Evolutionary conservation across 2,329 filamentous ascomycete species (phyloP).

Genomic region (Penicillium polonicum): DNA sequence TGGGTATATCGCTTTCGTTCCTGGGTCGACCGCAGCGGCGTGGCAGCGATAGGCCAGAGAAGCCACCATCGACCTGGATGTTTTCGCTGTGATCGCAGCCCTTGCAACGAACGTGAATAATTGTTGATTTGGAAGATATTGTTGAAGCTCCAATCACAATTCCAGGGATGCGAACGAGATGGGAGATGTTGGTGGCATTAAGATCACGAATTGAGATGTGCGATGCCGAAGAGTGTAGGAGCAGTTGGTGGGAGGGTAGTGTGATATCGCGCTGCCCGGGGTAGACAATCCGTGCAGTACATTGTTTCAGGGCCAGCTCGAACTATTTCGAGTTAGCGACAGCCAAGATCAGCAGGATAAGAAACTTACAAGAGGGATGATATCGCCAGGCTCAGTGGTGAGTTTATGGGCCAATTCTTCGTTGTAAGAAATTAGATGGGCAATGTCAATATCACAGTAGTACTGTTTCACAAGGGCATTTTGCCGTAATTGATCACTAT

Average conservation of each 20-base stretch:
- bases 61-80: slow-evolving; percentile 76
- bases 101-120: slow-evolving; percentile 81
- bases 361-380: slow-evolving; percentile 76
- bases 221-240: slow-evolving; percentile 87
- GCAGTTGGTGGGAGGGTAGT: slow-evolving; percentile 88
- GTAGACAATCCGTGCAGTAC: slow-evolving; percentile 90
- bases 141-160: slow-evolving; percentile 98
- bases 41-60: slow-evolving; percentile 81
- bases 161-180: slow-evolving; percentile 92
- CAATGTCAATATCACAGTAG: slow-evolving; percentile 94
- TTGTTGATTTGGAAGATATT: slow-evolving; percentile 91
- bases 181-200: slow-evolving; percentile 86
- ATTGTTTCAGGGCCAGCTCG: slow-evolving; percentile 82
- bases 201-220: slow-evolving; percentile 92
- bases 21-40: slow-evolving; percentile 69
- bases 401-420: slow-evolving; percentile 90
- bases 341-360: background rate
- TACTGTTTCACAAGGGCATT: slow-evolving; percentile 93
- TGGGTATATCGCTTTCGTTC: slow-evolving; percentile 61
- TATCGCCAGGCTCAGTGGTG: slow-evolving; percentile 83
- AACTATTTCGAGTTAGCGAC: slow-evolving; percentile 60
- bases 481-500: slow-evolving; percentile 88
- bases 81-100: slow-evolving; percentile 73
- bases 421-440: slow-evolving; percentile 92
- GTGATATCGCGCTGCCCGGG: slow-evolving; percentile 66